Conservation (phyloP, 345 rosid genomes). For the Ricinus communis region DNA sequence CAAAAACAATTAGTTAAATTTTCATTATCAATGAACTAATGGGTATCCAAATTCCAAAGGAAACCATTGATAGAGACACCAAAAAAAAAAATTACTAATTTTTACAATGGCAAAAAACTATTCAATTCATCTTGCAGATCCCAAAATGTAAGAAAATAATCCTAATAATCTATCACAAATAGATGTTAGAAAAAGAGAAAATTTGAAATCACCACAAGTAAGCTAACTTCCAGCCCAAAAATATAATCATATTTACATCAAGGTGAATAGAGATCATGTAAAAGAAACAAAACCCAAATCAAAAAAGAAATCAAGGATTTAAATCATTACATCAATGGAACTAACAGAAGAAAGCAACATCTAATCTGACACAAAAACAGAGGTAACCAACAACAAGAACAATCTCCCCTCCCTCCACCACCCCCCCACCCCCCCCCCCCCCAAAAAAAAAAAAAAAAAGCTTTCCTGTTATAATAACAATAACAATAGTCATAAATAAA, state of each 20-base stretch:
- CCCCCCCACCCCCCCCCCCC: too few relatives aligned
- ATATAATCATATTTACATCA: not conserved
- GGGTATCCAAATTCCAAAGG: not conserved
- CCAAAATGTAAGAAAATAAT: not conserved
- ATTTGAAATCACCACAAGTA: not conserved
- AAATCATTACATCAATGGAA: not conserved
- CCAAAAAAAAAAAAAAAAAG: not conserved
- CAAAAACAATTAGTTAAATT: slow-evolving; percentile 20
- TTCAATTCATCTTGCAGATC: not conserved
- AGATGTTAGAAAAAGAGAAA: too few relatives aligned
- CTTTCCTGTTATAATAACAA: not conserved
- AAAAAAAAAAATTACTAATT: slow-evolving; percentile 3
- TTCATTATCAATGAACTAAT: slow-evolving; percentile 13
- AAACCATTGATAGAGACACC: slow-evolving; percentile 23
- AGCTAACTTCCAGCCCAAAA: not conserved
- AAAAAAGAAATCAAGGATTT: not conserved
- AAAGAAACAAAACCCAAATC: slow-evolving; percentile 1
- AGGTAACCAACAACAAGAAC: not conserved
- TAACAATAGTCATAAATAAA: not conserved
- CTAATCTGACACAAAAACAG: not conserved
- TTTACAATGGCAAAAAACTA: slow-evolving; percentile 12
- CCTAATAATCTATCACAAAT: not conserved
- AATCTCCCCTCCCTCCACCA: too few relatives aligned
- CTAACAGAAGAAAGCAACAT: not conserved
- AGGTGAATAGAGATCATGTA: slow-evolving; percentile 7